These are phyloP conservation scores for Trichoderma simmonsii DNA, from an alignment of 2,329 filamentous ascomycete genomes.

Conservation along the genomic window DNA sequence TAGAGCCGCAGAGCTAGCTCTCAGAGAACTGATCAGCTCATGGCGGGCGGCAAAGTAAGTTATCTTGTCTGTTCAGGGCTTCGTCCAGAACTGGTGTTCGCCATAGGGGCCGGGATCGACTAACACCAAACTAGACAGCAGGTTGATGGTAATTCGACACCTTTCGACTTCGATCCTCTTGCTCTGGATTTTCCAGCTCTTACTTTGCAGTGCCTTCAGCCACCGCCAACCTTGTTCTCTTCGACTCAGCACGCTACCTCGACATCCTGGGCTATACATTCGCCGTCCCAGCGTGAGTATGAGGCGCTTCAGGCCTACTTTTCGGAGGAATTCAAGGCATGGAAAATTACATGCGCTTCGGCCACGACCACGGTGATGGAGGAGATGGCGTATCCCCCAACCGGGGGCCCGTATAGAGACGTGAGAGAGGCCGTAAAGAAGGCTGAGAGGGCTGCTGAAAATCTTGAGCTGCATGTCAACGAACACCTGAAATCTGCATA, in stretches of 20 bases:
- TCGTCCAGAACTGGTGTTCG: background rate
- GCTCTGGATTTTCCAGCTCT: constrained; percentile 82
- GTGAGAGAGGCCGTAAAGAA: constrained; percentile 46
- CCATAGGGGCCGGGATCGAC: background rate
- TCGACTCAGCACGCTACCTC: constrained; percentile 73
- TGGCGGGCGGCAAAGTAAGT: constrained; percentile 78
- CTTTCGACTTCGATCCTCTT: constrained; percentile 80
- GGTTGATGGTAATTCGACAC: constrained; percentile 52
- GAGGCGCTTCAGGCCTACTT: constrained; percentile 68
- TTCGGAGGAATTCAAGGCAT: constrained; percentile 62
- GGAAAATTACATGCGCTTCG: constrained; percentile 54
- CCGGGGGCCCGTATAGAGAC: constrained; percentile 38
- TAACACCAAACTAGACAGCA: constrained; percentile 44
- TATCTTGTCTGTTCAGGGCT: background rate
- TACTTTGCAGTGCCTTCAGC: constrained; percentile 74
- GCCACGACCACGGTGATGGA: constrained; percentile 50
- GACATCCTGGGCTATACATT: constrained; percentile 76
- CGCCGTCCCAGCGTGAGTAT: constrained; percentile 70
- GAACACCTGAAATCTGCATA: constrained; percentile 77
- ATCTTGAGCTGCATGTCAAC: constrained; percentile 65
- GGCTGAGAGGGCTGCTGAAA: constrained; percentile 51
- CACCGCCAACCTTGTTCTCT: constrained; percentile 79
- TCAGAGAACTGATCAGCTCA: constrained; percentile 78
- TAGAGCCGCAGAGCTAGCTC: constrained; percentile 76
- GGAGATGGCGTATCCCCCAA: constrained; percentile 49